Evolutionary conservation across 129 eudicot genomes (phyloP), one percentile per base, ranked within the genome.

Genomic region (Cynara cardunculus): DNA sequence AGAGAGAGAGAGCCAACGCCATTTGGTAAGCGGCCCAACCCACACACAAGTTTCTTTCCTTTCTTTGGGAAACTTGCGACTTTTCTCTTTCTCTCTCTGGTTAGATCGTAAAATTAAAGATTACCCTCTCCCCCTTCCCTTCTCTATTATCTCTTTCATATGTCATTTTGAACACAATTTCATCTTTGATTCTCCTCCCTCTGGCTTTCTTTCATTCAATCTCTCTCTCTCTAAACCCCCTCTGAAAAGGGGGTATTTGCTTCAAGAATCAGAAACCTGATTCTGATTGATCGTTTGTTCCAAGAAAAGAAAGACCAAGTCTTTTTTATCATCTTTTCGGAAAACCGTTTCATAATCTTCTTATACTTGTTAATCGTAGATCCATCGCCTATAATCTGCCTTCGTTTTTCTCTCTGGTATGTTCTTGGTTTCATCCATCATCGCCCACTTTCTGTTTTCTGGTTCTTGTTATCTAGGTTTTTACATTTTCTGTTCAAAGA

Each of bases 141-240:
- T 25, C 13, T 67, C 27, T 37, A 11, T 70, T 37, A 11, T 70
- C 56, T 70, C 34, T 53, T 53, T 53, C 53, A 56, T 61, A 32
- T 71, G 18, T 34, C 69, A 71, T 70, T 72, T 56, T 62, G 59
- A 21, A 25, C 64, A 53, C 59, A 80, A 18, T 71, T 80, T 56
- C 78, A 71, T 72, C 79, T 73, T 64, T 81, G 68, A 62, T 81
- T 81, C 83, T 80, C 83, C 83, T 32, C 83, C 74, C 26, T 32
- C 37, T 67, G 16, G 37, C 69, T 3, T 41, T 41, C 28, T 4
- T 22, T 69, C 75, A 12, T 18, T 18, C 39, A 4, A 4, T 34
- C 39, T 25, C 37, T 68, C 67, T 25, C 75, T 44, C 62, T 44
- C 62, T 44, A 68, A 78, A 78, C 67, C 69, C 75, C 75, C 25